Percentiles rank a stretch among this genome's conserved stretches.
phyloP scores from a whole-genome alignment of 2,329 filamentous ascomycete genomes.

The Xylariaceae sp. region DNA sequence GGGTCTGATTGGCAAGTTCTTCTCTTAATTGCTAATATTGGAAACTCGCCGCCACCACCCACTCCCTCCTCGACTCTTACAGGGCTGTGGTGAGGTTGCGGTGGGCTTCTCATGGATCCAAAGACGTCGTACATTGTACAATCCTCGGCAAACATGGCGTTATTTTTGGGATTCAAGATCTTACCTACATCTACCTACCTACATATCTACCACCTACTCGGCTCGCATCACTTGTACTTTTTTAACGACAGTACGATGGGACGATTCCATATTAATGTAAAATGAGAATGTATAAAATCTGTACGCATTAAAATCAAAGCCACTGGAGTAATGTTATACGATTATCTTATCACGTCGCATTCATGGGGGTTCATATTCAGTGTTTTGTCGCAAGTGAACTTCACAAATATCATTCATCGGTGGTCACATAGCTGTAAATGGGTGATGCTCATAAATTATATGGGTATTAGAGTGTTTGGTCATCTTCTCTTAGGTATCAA shows the following conservation, averaged over 20 bases:
- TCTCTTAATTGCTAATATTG: conserved; percentile 31
- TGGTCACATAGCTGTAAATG: conserved; percentile 6
- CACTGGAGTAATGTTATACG: no score
- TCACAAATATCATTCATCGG: background rate
- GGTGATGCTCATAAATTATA: conserved; percentile 22
- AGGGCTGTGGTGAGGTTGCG: no score
- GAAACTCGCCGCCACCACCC: no score
- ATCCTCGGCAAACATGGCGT: background rate
- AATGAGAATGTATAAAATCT: background rate
- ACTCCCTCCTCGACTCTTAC: no score
- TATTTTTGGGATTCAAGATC: background rate
- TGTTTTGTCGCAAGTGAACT: background rate
- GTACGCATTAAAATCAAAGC: no score
- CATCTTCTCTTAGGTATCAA: conserved; percentile 11
- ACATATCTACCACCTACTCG: background rate
- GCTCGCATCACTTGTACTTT: no score
- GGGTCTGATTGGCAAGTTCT: conserved; percentile 38
- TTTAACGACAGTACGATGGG: background rate
- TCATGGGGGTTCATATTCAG: background rate
- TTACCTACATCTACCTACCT: background rate
- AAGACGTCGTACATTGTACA: background rate
- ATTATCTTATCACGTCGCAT: no score
- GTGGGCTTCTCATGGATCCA: background rate
- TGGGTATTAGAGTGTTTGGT: conserved; percentile 14
- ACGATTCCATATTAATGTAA: background rate